Evolutionary conservation across 2,329 filamentous ascomycete species (phyloP).

Genomic region (Colletotrichum siamense): DNA sequence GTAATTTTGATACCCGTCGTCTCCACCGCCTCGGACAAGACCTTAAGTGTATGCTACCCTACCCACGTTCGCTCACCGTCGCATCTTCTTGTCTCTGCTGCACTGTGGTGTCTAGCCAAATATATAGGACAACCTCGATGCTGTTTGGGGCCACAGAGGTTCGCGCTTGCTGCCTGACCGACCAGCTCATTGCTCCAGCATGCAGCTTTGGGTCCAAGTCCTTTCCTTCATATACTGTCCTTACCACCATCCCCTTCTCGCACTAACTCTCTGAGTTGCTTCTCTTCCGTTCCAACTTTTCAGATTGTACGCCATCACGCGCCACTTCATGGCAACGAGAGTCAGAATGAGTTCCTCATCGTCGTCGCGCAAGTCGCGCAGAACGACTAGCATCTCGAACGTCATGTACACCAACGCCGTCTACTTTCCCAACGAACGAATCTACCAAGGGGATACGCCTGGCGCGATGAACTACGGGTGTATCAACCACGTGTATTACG

Average conservation of each 20-base stretch:
- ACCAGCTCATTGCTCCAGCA: slow-evolving; percentile 14
- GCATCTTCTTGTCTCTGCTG: slow-evolving; percentile 10
- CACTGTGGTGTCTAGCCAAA: slow-evolving; percentile 7
- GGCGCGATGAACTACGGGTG: slow-evolving; percentile 76
- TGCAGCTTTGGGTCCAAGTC: slow-evolving; percentile 16
- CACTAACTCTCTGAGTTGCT: not conserved
- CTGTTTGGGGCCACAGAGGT: slow-evolving; percentile 12
- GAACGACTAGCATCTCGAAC: slow-evolving; percentile 48
- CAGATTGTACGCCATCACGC: not conserved
- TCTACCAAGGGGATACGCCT: slow-evolving; percentile 76
- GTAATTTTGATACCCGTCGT: slow-evolving; percentile 35
- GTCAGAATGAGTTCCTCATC: slow-evolving; percentile 39
- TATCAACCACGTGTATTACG: slow-evolving; percentile 83
- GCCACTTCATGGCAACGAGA: not conserved
- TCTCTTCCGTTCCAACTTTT: not conserved
- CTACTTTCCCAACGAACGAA: slow-evolving; percentile 82
- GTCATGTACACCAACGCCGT: slow-evolving; percentile 75
- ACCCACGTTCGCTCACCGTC: slow-evolving; percentile 18
- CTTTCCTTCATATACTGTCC: slow-evolving; percentile 19
- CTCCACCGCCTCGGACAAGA: slow-evolving; percentile 21
- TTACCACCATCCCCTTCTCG: slow-evolving; percentile 9
- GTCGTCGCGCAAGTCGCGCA: slow-evolving; percentile 51
- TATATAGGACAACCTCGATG: slow-evolving; percentile 21
- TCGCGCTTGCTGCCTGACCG: slow-evolving; percentile 23
- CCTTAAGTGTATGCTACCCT: slow-evolving; percentile 10